Conservation (phyloP, 2,329 filamentous ascomycete genomes). For the Dothidotthia symphoricarpi region DNA sequence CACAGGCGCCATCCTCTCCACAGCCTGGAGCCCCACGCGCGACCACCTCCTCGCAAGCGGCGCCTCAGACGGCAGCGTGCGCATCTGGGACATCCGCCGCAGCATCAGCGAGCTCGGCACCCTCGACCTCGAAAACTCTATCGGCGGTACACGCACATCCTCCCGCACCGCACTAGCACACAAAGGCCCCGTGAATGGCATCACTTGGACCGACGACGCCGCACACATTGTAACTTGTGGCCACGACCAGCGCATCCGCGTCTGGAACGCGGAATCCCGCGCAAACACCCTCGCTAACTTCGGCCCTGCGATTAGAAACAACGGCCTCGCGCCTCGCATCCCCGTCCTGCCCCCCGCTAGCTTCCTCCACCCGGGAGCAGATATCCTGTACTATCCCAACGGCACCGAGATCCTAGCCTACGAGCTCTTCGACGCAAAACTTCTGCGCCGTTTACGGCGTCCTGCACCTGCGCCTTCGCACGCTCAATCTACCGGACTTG, state of each 20-base stretch:
- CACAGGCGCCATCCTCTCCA: constrained; percentile 56
- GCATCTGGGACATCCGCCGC: constrained; percentile 84
- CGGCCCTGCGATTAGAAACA: constrained; percentile 76
- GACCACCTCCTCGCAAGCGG: constrained; percentile 81
- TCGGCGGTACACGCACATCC: constrained; percentile 56
- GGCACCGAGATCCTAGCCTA: constrained; percentile 71
- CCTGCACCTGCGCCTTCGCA: constrained; percentile 44
- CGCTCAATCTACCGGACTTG: constrained; percentile 5
- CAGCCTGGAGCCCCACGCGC: constrained; percentile 77
- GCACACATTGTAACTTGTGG: constrained; percentile 74
- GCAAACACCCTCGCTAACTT: constrained; percentile 88
- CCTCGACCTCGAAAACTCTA: constrained; percentile 79
- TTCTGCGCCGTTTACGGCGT: constrained; percentile 69
- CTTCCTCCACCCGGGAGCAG: constrained; percentile 56
- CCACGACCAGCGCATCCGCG: constrained; percentile 78
- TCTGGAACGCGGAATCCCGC: constrained; percentile 80
- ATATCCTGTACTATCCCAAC: constrained; percentile 79
- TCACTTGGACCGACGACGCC: constrained; percentile 82
- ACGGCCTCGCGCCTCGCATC: constrained; percentile 41
- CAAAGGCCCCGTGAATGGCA: constrained; percentile 75
- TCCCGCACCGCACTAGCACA: constrained; percentile 60
- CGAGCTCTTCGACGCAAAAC: constrained; percentile 72
- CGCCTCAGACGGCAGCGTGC: constrained; percentile 77
- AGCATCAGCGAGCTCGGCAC: constrained; percentile 73
- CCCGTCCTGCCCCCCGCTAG: constrained; percentile 59